Evolutionary conservation across 345 rosid species (phyloP).

Genomic region (Moricandia moricandioides): DNA sequence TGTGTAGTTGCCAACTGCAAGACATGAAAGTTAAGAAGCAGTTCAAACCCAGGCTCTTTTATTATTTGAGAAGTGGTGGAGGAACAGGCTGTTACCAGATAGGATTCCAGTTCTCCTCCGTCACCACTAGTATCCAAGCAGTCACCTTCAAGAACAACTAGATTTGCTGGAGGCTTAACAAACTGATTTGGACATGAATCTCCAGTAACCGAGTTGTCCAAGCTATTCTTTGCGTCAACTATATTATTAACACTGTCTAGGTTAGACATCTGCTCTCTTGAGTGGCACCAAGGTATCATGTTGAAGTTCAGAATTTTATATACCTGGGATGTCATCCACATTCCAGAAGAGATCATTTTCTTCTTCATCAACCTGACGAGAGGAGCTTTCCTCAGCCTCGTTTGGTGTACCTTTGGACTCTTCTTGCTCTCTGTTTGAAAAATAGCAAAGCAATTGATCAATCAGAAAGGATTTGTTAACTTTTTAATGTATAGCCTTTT

Average conservation of each 20-base stretch:
- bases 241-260: conserved; percentile 21
- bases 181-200: conserved; percentile 56
- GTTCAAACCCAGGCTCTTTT: conserved; percentile 1
- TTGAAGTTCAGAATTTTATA: not conserved
- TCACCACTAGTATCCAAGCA: conserved; percentile 76
- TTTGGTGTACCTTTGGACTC: conserved; percentile 46
- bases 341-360: conserved; percentile 78
- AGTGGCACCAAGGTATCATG: not conserved
- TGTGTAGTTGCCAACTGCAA: conserved; percentile 83
- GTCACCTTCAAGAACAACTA: conserved; percentile 93
- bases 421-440: conserved; percentile 58
- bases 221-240: conserved; percentile 75
- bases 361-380: conserved; percentile 43
- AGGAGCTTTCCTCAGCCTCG: conserved; percentile 45
- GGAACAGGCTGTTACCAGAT: conserved; percentile 62
- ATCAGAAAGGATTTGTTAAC: not conserved
- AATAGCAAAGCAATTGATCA: not conserved
- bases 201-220: conserved; percentile 59
- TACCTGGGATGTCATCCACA: conserved; percentile 78
- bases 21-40: conserved; percentile 17
- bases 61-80: conserved; percentile 11
- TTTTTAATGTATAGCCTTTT: not conserved
- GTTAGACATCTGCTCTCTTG: not conserved
- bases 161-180: conserved; percentile 90
- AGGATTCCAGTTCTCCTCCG: conserved; percentile 81